These are phyloP conservation scores for Monascus ruber DNA, from an alignment of 2,329 filamentous ascomycete species.

Conservation along the genomic window DNA sequence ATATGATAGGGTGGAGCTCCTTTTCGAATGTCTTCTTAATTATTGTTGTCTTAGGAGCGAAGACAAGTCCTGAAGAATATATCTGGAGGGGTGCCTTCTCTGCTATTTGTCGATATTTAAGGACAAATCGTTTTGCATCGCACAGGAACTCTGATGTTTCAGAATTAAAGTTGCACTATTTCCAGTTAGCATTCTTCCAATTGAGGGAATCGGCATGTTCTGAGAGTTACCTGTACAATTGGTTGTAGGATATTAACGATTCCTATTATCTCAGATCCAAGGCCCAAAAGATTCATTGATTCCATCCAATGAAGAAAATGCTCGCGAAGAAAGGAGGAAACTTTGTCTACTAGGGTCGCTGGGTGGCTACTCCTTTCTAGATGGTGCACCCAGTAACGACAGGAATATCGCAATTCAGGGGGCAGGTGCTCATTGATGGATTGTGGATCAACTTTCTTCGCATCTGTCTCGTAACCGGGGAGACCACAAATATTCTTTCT, in stretches of 20 bases:
- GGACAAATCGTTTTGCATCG: slow-evolving; percentile 19
- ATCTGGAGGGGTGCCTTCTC: slow-evolving; percentile 16
- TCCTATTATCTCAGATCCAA: slow-evolving; percentile 1
- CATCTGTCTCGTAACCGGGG: not conserved
- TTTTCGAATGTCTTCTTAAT: not conserved
- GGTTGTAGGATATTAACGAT: too few relatives aligned
- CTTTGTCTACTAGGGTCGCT: slow-evolving; percentile 1
- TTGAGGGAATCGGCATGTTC: too few relatives aligned
- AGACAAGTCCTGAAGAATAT: not conserved
- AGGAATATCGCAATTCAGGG: slow-evolving; percentile 15
- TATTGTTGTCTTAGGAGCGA: slow-evolving; percentile 10
- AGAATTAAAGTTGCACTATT: too few relatives aligned
- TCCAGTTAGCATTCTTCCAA: too few relatives aligned
- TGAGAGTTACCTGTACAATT: too few relatives aligned
- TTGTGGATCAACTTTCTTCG: slow-evolving; percentile 4
- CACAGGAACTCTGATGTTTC: too few relatives aligned
- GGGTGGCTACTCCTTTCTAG: slow-evolving; percentile 3
- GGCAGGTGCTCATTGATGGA: slow-evolving; percentile 7
- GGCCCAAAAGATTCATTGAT: slow-evolving; percentile 1
- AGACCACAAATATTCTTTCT: slow-evolving; percentile 8
- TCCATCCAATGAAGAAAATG: slow-evolving; percentile 4
- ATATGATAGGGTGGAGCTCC: slow-evolving; percentile 4
- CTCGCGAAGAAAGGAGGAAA: not conserved
- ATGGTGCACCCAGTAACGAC: slow-evolving; percentile 16
- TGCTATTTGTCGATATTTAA: slow-evolving; percentile 12